These are phyloP conservation scores for Xylaria digitata DNA, from an alignment of 2,329 filamentous ascomycete genomes.

Conservation along the genomic window DNA sequence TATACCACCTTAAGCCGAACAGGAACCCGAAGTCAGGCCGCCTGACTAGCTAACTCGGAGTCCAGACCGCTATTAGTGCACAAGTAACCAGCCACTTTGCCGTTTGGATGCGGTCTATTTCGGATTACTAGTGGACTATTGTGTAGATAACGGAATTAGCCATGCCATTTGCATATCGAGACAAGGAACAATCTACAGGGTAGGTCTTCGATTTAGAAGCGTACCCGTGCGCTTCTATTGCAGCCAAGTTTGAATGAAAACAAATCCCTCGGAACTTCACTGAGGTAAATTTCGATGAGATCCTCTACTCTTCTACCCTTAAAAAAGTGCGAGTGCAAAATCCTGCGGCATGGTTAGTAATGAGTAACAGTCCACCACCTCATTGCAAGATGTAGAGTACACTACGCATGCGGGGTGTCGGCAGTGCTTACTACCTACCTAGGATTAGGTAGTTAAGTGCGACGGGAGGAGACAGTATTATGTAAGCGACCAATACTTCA, in stretches of 20 bases:
- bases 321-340: neutral
- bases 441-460: no score
- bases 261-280: neutral
- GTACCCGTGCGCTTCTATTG: neutral
- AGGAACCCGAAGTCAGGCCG: constrained; percentile 1
- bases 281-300: neutral
- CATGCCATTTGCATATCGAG: neutral
- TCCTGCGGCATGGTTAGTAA: neutral
- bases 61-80: constrained; percentile 1
- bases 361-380: no score
- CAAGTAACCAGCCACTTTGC: constrained; percentile 8
- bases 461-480: no score
- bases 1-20: no score
- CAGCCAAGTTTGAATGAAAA: neutral
- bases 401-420: no score
- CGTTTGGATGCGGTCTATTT: neutral
- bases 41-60: neutral
- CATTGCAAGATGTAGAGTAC: no score
- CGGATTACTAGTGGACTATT: neutral
- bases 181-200: neutral
- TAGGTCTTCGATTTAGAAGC: neutral
- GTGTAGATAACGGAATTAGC: constrained; percentile 1
- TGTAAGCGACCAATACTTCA: no score
- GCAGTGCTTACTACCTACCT: no score
- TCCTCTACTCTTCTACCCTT: neutral